Evolutionary conservation across 106 monocot species (phyloP).

Genomic region (Narthecium ossifragum): DNA sequence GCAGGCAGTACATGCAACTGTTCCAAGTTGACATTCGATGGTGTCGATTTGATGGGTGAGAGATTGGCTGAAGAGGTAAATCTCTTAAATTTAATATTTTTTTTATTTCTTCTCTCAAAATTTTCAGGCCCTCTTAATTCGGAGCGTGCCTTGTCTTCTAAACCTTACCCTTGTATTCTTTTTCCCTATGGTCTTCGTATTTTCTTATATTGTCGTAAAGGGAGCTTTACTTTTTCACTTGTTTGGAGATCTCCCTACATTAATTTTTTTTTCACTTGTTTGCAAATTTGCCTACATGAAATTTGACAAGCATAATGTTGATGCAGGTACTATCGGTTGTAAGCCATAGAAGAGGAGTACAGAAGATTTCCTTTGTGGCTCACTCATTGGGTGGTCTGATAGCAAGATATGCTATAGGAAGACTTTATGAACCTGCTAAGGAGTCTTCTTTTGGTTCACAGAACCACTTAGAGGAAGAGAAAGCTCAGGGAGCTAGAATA

Average conservation of each 20-base stretch:
- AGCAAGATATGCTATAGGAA: conserved; percentile 91
- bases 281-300: not conserved
- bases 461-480: conserved; percentile 12
- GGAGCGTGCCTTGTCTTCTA: no score
- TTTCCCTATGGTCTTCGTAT: not conserved
- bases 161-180: not conserved
- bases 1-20: conserved; percentile 85
- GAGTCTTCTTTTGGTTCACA: conserved; percentile 8
- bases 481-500: conserved; percentile 31
- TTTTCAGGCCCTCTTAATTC: no score
- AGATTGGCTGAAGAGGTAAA: conserved; percentile 87
- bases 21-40: conserved; percentile 78
- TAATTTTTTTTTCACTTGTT: not conserved
- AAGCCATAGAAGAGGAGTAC: conserved; percentile 32
- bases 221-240: not conserved
- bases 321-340: conserved; percentile 68
- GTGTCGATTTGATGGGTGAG: conserved; percentile 89
- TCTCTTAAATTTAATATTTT: not conserved
- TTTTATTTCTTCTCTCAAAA: not conserved
- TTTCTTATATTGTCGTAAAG: not conserved
- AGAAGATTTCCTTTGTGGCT: conserved; percentile 85
- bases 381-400: conserved; percentile 92
- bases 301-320: no score
- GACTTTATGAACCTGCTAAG: conserved; percentile 36
- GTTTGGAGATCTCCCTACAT: not conserved